Conservation (phyloP, 192 early-diverging fungal genomes). For the Pilaira anomala region DNA sequence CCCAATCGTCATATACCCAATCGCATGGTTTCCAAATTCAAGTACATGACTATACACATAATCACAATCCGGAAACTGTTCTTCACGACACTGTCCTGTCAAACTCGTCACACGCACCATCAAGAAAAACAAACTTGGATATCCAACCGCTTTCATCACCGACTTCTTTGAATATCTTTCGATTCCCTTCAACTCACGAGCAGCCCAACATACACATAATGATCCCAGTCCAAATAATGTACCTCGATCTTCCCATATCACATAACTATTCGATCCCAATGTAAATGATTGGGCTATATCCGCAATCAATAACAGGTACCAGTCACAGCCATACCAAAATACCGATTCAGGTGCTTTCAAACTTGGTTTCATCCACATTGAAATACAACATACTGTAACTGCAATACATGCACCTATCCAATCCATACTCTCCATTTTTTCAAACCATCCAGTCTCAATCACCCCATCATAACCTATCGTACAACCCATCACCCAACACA, state of each 20-base stretch:
- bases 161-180: not conserved
- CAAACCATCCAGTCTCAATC: constrained; percentile 23
- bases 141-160: not conserved
- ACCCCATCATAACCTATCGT: not conserved
- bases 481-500: not conserved
- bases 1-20: too few species aligned
- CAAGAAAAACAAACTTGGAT: constrained; percentile 30
- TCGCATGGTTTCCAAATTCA: not conserved
- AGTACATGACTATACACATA: constrained; percentile 26
- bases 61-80: constrained; percentile 73
- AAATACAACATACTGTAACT: not conserved
- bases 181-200: not conserved
- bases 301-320: constrained; percentile 1
- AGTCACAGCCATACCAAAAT: constrained; percentile 5
- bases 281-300: constrained; percentile 56
- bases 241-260: constrained; percentile 81
- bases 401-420: constrained; percentile 10
- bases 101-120: constrained; percentile 57
- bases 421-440: constrained; percentile 26
- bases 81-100: constrained; percentile 79
- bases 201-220: constrained; percentile 45
- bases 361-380: not conserved
- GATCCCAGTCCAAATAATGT: constrained; percentile 65
- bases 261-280: constrained; percentile 88
- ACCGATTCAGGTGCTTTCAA: not conserved